phyloP scores from a whole-genome alignment of 2,329 filamentous ascomycete species.

The Clarireedia monteithiana region DNA sequence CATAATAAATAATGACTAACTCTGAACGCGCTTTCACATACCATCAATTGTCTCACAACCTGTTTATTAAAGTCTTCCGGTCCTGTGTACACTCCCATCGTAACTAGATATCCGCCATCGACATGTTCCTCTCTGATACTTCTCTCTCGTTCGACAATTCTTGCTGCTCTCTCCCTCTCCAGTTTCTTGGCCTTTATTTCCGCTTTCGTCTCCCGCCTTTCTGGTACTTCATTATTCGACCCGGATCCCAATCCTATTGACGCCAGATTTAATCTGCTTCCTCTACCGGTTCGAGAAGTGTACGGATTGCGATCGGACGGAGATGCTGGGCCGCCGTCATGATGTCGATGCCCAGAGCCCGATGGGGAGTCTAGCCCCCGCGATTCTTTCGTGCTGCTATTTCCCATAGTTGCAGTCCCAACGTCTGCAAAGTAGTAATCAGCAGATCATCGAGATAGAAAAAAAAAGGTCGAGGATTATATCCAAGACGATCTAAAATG shows the following conservation, averaged over 20 bases:
- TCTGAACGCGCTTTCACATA: conserved; percentile 35
- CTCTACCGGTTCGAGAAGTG: conserved; percentile 21
- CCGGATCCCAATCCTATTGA: conserved; percentile 26
- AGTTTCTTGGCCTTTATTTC: conserved; percentile 81
- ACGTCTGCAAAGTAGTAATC: conserved; percentile 21
- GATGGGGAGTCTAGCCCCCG: conserved; percentile 23
- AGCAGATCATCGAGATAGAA: conserved; percentile 22
- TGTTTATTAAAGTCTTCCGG: conserved; percentile 88
- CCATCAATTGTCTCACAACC: conserved; percentile 83
- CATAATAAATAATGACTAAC: conserved; percentile 1
- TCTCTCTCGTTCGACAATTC: conserved; percentile 78
- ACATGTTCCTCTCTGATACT: conserved; percentile 89
- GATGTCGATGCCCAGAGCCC: conserved; percentile 13
- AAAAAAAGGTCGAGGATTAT: background rate
- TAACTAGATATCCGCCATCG: conserved; percentile 91
- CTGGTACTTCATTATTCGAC: conserved; percentile 22
- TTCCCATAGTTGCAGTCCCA: conserved; percentile 26
- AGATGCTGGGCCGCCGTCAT: conserved; percentile 19
- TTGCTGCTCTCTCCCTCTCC: conserved; percentile 69
- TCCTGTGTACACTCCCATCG: conserved; percentile 86
- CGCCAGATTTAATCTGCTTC: conserved; percentile 27
- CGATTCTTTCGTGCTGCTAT: conserved; percentile 25
- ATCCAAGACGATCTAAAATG: conserved; percentile 7
- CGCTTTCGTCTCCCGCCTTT: conserved; percentile 77
- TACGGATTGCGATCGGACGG: conserved; percentile 21